phyloP scores from a whole-genome alignment of 768 basidiomycete genomes.

The Boletus pseudopeckii region DNA sequence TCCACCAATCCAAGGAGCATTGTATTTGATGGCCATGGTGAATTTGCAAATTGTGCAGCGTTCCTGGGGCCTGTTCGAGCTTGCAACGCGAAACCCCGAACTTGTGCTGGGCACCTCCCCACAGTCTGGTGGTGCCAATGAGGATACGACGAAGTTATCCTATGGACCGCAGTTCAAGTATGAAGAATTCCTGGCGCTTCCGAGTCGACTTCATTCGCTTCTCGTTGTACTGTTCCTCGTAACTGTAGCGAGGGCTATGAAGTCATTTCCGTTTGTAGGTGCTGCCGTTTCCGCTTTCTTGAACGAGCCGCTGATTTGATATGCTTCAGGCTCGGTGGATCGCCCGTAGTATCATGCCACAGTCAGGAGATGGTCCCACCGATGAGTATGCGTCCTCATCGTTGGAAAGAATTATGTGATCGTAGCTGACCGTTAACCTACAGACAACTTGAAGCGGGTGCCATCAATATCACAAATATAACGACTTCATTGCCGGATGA shows the following conservation, averaged over 20 bases:
- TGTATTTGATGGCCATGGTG: constrained; percentile 42
- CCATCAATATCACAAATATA: constrained; percentile 62
- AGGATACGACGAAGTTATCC: constrained; percentile 18
- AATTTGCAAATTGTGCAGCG: constrained; percentile 54
- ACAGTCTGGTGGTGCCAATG: constrained; percentile 16
- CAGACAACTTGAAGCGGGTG: constrained; percentile 60
- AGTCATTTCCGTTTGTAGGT: constrained; percentile 38
- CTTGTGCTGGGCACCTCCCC: constrained; percentile 11
- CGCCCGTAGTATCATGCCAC: constrained; percentile 45
- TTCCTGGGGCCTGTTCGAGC: constrained; percentile 50
- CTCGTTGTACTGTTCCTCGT: constrained; percentile 36
- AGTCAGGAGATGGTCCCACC: constrained; percentile 61
- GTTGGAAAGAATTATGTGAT: not conserved
- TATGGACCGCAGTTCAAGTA: constrained; percentile 79
- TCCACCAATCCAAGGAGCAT: constrained; percentile 36
- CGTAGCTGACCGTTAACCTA: not conserved
- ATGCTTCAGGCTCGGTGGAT: constrained; percentile 48
- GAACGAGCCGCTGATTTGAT: not conserved
- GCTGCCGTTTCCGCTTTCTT: not conserved
- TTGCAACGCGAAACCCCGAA: constrained; percentile 20
- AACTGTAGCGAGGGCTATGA: constrained; percentile 24
- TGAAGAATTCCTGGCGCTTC: constrained; percentile 59
- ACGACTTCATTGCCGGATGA: constrained; percentile 55
- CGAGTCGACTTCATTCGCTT: constrained; percentile 39
- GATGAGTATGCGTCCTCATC: constrained; percentile 45